Base-by-base conservation (phyloP, 164 flowering plant species). In the Hamamelis virginiana region DNA sequence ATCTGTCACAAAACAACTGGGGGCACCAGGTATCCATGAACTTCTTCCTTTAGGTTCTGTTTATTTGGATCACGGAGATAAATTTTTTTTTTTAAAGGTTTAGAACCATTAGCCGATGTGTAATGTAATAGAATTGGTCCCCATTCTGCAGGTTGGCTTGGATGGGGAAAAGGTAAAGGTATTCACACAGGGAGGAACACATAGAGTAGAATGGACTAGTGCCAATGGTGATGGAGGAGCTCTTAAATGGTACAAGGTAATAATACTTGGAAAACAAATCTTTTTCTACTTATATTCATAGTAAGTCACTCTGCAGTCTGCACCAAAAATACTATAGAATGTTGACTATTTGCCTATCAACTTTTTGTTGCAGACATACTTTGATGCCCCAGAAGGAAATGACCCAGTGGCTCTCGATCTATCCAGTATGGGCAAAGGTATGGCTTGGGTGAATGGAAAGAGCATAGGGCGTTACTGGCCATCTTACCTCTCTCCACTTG, bases 231-330 rank as follows among this genome's bases (percentile, higher is more conserved):
- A 12, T 22, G 74, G 80, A 59, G 46, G 67, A 0, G 67, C 89
- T 63, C 72, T 91, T 5, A 82, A 94, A n/a, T 93, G 98, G 98
- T 91, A 86, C 82, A 91, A 91, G 97, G 97, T 92, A 83, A 50
- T 65, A 8, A 5, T 1, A 60, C 16, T 22, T 15, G 10, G 47
- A 26, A 25, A 64, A 22, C 5, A 23, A 6, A 41, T 22, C 50
- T 16, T 4, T 19, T 9, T 13, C 22, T 22, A 23, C 18, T 26
- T 12, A n/a, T n/a, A n/a, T n/a, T 33, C 6, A 33, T 33, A 33
- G 41, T 33, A 33, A 33, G 4, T 6, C 2, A 33, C 6, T 33
- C 41, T 33, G 41, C 41, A 33, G 4, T 33, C 41, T 2, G 6
- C 41, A 2, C 41, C 41, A 33, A 6, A 6, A 33, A 33, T 33